Conservation (phyloP, 2,329 filamentous ascomycete genomes). For the Sporothrix brunneoviolacea region DNA sequence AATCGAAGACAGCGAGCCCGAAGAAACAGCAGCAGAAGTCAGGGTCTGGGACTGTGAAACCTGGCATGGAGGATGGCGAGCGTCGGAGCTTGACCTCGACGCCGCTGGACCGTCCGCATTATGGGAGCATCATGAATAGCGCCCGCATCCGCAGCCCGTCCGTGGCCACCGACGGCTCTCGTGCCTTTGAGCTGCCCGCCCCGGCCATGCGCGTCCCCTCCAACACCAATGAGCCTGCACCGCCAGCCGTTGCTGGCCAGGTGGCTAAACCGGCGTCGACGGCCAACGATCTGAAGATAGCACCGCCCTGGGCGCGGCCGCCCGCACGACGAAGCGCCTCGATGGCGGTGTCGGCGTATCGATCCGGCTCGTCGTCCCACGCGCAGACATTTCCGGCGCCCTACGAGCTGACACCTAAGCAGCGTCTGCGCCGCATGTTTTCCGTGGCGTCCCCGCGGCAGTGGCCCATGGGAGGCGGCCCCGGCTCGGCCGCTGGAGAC, state of each 20-base stretch:
- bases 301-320: not conserved
- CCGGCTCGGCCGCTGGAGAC: conserved; percentile 32
- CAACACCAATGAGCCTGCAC: conserved; percentile 20
- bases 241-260: conserved; percentile 11
- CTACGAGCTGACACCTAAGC: conserved; percentile 21
- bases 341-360: conserved; percentile 14
- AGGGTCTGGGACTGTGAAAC: conserved; percentile 8
- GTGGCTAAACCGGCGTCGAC: not conserved
- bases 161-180: conserved; percentile 12
- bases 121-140: conserved; percentile 47
- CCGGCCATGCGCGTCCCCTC: conserved; percentile 43
- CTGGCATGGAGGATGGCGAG: conserved; percentile 23
- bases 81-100: conserved; percentile 34
- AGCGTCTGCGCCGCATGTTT: conserved; percentile 35
- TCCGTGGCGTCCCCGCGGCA: conserved; percentile 26
- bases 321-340: conserved; percentile 33
- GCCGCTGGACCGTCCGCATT: conserved; percentile 35
- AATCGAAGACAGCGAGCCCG: conserved; percentile 7
- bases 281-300: not conserved
- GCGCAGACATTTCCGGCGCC: not conserved
- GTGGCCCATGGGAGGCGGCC: not conserved
- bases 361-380: conserved; percentile 7
- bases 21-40: not conserved
- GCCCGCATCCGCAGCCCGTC: conserved; percentile 27
- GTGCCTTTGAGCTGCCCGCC: conserved; percentile 46